These are phyloP conservation scores for Tricholoma sp. DNA, from an alignment of 768 basidiomycete species.

Conservation along the genomic window DNA sequence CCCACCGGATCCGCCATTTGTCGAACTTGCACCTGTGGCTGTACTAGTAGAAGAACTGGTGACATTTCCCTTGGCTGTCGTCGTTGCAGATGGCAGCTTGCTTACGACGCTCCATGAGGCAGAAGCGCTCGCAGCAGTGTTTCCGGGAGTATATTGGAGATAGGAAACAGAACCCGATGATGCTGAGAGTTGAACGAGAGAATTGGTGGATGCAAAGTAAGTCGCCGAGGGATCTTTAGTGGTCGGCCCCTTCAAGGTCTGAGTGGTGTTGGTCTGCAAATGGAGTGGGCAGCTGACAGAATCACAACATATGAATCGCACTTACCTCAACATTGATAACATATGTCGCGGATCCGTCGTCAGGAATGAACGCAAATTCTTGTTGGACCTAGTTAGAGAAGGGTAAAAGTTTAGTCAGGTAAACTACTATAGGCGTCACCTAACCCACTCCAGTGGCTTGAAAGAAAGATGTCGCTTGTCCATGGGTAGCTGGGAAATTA, in stretches of 20 bases:
- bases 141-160: conserved; percentile 50
- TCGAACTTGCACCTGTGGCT: conserved; percentile 4
- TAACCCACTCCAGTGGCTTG: conserved; percentile 42
- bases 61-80: conserved; percentile 17
- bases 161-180: conserved; percentile 53
- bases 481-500: conserved; percentile 63
- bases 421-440: conserved; percentile 14
- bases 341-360: conserved; percentile 66
- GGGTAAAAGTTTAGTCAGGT: background rate
- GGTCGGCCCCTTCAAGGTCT: conserved; percentile 52
- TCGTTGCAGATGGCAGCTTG: conserved; percentile 39
- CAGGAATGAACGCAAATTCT: conserved; percentile 73
- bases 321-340: conserved; percentile 63
- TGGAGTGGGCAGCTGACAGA: background rate
- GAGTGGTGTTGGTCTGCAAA: conserved; percentile 57
- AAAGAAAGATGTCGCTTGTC: conserved; percentile 71
- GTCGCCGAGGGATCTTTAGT: conserved; percentile 53
- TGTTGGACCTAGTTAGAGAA: conserved; percentile 47
- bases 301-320: background rate
- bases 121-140: conserved; percentile 34
- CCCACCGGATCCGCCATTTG: conserved; percentile 9
- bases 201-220: conserved; percentile 57
- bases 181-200: conserved; percentile 66
- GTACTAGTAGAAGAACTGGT: conserved; percentile 2
- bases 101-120: conserved; percentile 47